Conservation (phyloP, 129 eudicot genomes). For the Flaveria linearis region DNA sequence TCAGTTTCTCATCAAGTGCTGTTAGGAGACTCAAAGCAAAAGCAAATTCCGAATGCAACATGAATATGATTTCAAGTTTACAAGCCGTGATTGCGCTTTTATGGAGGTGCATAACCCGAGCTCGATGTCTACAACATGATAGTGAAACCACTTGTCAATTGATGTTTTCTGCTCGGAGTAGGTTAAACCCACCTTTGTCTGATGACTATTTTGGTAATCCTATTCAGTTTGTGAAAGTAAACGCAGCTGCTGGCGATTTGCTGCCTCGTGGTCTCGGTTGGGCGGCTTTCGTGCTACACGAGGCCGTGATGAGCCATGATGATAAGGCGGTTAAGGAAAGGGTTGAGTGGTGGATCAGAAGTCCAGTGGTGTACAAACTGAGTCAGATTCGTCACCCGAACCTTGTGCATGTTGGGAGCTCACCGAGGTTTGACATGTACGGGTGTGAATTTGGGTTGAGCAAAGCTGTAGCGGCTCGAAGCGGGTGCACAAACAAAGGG, state of each 20-base stretch:
- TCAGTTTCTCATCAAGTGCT: slow-evolving; percentile 33
- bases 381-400: background rate
- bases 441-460: slow-evolving; percentile 55
- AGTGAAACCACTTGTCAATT: slow-evolving; percentile 26
- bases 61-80: slow-evolving; percentile 40
- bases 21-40: slow-evolving; percentile 41
- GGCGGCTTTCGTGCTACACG: slow-evolving; percentile 44
- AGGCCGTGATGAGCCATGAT: slow-evolving; percentile 27
- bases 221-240: background rate
- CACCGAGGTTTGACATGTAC: slow-evolving; percentile 47
- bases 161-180: slow-evolving; percentile 19
- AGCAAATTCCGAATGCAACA: slow-evolving; percentile 46
- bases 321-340: slow-evolving; percentile 12
- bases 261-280: slow-evolving; percentile 39
- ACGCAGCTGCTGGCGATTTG: slow-evolving; percentile 21
- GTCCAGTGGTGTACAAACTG: slow-evolving; percentile 20
- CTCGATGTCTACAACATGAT: slow-evolving; percentile 15
- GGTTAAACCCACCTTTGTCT: slow-evolving; percentile 42
- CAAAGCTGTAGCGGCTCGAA: slow-evolving; percentile 41
- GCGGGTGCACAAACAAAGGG: slow-evolving; percentile 34
- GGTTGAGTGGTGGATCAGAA: slow-evolving; percentile 21
- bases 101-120: slow-evolving; percentile 48
- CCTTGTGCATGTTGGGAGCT: slow-evolving; percentile 29
- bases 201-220: slow-evolving; percentile 49
- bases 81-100: slow-evolving; percentile 50